Conservation (phyloP, 371 early-diverging fungal genomes). For the Mucor irregularis region DNA sequence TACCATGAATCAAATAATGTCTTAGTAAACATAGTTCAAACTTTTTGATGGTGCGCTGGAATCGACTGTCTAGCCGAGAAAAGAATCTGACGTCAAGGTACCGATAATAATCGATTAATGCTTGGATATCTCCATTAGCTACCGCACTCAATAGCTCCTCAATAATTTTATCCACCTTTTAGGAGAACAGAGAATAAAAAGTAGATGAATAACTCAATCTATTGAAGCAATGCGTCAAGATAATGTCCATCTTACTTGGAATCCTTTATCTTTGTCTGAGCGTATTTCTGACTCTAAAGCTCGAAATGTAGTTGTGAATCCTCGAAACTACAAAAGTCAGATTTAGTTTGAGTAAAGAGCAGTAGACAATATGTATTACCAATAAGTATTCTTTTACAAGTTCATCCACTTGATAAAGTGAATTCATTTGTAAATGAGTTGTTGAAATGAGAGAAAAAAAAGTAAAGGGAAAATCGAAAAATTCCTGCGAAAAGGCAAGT, state of each 20-base stretch:
- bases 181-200: neutral
- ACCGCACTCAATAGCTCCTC: conserved; percentile 60
- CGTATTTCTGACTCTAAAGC: conserved; percentile 62
- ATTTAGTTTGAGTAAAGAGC: neutral
- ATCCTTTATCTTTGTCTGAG: conserved; percentile 65
- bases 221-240: no score
- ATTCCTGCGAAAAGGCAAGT: neutral
- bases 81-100: conserved; percentile 70
- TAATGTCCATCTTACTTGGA: conserved; percentile 47
- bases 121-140: conserved; percentile 54
- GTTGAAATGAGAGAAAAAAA: neutral
- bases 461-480: neutral
- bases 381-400: conserved; percentile 70
- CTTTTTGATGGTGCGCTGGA: conserved; percentile 62
- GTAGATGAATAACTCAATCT: no score
- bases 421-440: conserved; percentile 48
- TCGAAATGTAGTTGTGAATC: conserved; percentile 64
- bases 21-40: conserved; percentile 64
- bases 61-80: conserved; percentile 65
- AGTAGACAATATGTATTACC: conserved; percentile 31
- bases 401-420: conserved; percentile 67
- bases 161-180: conserved; percentile 71
- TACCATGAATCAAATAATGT: conserved; percentile 67
- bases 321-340: conserved; percentile 53
- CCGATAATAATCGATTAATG: conserved; percentile 64